phyloP scores from a whole-genome alignment of 805 yeast genomes.

The Torulaspora franciscae region DNA sequence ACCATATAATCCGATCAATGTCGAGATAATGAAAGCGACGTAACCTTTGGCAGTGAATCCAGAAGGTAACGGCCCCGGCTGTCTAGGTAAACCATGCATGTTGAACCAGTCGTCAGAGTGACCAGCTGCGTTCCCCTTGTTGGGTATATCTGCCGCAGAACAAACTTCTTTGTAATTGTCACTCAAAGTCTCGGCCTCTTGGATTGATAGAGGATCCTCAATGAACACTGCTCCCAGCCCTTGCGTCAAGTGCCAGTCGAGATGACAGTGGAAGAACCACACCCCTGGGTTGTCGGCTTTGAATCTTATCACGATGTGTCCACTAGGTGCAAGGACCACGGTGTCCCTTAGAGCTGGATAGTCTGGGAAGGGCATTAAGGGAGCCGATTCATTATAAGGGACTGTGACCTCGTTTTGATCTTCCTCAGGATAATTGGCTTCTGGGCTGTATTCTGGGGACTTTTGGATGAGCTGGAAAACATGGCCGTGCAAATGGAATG shows the following conservation, averaged over 20 bases:
- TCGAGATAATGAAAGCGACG: constrained; percentile 52
- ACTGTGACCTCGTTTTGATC: constrained; percentile 36
- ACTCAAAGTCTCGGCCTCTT: constrained; percentile 42
- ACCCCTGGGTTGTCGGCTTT: constrained; percentile 86
- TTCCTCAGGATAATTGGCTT: constrained; percentile 28
- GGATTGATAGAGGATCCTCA: constrained; percentile 60
- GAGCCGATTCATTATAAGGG: constrained; percentile 49
- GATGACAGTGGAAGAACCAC: constrained; percentile 92
- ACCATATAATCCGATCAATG: constrained; percentile 56
- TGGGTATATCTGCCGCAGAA: constrained; percentile 41
- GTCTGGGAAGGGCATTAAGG: constrained; percentile 45
- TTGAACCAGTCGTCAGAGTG: constrained; percentile 50
- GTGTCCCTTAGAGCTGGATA: constrained; percentile 69
- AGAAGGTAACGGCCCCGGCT: constrained; percentile 56
- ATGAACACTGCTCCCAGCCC: constrained; percentile 69
- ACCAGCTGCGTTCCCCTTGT: constrained; percentile 72
- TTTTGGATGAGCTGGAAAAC: constrained; percentile 57
- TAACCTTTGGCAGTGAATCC: constrained; percentile 73
- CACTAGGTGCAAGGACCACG: constrained; percentile 59
- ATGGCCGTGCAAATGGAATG: constrained; percentile 77
- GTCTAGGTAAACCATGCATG: constrained; percentile 55
- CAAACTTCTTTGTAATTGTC: constrained; percentile 50
- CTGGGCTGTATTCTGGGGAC: constrained; percentile 49
- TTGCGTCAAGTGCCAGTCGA: constrained; percentile 80
- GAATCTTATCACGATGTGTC: constrained; percentile 65